Conservation (phyloP, 345 rosid species). For the Rhizophora mangle region DNA sequence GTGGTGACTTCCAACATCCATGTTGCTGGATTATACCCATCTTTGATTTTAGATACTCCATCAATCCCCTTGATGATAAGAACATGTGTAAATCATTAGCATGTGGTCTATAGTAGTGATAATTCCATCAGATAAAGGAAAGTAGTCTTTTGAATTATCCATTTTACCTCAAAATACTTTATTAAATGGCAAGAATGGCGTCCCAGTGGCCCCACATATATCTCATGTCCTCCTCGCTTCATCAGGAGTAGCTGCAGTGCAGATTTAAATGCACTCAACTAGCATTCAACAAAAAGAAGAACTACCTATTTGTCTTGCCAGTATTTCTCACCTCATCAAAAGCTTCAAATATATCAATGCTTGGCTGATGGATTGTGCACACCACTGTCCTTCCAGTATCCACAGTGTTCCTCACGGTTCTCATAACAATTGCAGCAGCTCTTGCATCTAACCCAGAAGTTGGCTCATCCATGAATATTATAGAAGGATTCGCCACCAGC, state of each 20-base stretch:
- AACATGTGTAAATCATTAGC: background rate
- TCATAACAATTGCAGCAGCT: constrained; percentile 88
- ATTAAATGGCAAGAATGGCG: constrained; percentile 54
- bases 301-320: background rate
- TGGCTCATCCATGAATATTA: constrained; percentile 87
- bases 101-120: background rate
- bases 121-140: too few relatives aligned
- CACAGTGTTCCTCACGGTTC: constrained; percentile 77
- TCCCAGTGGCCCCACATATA: constrained; percentile 76
- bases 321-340: constrained; percentile 60
- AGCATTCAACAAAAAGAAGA: background rate
- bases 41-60: constrained; percentile 36
- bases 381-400: constrained; percentile 82
- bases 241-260: constrained; percentile 54
- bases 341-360: constrained; percentile 81
- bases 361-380: constrained; percentile 86
- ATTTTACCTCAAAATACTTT: constrained; percentile 60
- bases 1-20: constrained; percentile 54
- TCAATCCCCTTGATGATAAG: constrained; percentile 38
- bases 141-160: background rate
- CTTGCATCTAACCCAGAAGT: constrained; percentile 88
- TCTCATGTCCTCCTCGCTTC: constrained; percentile 73
- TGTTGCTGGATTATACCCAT: constrained; percentile 60
- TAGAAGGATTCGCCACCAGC: constrained; percentile 84
- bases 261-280: background rate